Percentiles rank a stretch among this genome's conserved stretches.
These are phyloP conservation scores for Artemisia argyi DNA, from an alignment of 129 eudicot genomes.

Conservation along the genomic window DNA sequence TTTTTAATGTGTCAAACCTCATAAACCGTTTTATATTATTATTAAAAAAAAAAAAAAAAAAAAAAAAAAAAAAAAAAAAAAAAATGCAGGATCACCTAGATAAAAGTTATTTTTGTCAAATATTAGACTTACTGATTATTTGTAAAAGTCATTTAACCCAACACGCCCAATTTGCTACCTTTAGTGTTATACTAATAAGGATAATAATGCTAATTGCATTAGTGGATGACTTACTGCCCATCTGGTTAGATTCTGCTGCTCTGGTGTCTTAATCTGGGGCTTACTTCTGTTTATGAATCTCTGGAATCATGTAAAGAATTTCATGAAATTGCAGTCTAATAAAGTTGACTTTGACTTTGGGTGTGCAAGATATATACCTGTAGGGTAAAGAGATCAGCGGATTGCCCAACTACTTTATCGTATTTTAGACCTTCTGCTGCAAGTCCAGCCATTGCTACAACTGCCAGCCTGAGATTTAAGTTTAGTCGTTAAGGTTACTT, in stretches of 20 bases:
- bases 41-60: too few relatives aligned
- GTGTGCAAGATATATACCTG: constrained; percentile 50
- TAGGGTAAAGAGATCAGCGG: constrained; percentile 92
- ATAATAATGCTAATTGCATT: neutral
- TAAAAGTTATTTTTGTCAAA: too few relatives aligned
- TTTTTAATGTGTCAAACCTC: too few relatives aligned
- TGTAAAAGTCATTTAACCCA: too few relatives aligned
- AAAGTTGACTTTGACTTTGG: constrained; percentile 1
- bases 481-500: neutral
- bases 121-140: too few relatives aligned
- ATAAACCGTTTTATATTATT: too few relatives aligned
- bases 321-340: constrained; percentile 11
- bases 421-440: constrained; percentile 98
- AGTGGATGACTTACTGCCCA: constrained; percentile 81
- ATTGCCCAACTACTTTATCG: constrained; percentile 94
- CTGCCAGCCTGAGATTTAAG: constrained; percentile 72
- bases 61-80: too few relatives aligned
- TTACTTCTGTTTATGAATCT: constrained; percentile 88
- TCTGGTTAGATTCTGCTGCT: constrained; percentile 95
- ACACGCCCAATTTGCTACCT: neutral
- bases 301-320: constrained; percentile 41
- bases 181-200: neutral
- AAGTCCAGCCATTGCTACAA: constrained; percentile 98
- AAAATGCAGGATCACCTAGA: too few relatives aligned
- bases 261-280: constrained; percentile 74